These are phyloP conservation scores for Isatis tinctoria DNA, from an alignment of 345 rosid species.

Conservation along the genomic window DNA sequence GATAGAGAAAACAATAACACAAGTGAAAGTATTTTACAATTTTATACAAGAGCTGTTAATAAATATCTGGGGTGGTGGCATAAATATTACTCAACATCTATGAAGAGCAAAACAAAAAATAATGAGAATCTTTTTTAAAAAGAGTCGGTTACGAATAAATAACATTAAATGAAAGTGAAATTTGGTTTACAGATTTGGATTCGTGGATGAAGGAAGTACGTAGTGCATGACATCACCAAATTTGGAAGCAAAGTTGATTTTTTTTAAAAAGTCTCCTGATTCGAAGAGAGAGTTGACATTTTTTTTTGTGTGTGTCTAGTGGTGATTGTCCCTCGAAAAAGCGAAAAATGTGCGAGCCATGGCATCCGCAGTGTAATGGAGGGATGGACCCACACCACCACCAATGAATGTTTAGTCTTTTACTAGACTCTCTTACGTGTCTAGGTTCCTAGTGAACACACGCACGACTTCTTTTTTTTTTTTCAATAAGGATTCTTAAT, in stretches of 20 bases:
- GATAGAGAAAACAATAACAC: too few relatives aligned
- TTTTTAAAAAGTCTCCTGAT: background rate
- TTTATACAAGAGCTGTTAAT: too few relatives aligned
- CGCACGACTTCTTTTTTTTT: background rate
- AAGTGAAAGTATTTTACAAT: too few relatives aligned
- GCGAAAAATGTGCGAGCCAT: background rate
- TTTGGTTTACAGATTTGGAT: background rate
- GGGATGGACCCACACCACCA: background rate
- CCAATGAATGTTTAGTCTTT: background rate
- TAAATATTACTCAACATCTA: background rate
- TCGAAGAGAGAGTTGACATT: background rate
- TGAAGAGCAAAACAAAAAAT: background rate
- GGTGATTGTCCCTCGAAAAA: background rate
- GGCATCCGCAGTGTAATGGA: background rate
- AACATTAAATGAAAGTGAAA: background rate
- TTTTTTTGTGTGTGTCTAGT: background rate
- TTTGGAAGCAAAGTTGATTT: background rate
- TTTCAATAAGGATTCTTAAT: background rate
- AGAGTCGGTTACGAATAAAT: background rate
- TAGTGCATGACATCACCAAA: slow-evolving; percentile 11
- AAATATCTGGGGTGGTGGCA: background rate
- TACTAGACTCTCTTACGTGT: background rate
- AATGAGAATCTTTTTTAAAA: background rate
- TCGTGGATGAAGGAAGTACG: background rate
- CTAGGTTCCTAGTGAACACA: background rate